These are phyloP conservation scores for Filobasidium wieringae DNA, from an alignment of 768 basidiomycete species.

Conservation along the genomic window DNA sequence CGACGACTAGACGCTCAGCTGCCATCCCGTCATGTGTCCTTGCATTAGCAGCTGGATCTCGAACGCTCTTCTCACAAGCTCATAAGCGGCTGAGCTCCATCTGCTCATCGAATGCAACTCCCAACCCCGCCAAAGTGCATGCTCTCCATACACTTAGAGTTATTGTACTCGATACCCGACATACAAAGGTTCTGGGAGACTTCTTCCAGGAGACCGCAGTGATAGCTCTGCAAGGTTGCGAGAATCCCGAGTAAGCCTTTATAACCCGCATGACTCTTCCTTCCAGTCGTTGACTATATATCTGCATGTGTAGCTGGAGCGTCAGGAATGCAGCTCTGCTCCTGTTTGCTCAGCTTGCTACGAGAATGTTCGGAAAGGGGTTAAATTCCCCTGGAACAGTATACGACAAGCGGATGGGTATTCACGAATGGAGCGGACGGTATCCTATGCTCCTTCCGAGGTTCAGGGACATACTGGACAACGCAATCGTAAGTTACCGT, in stretches of 20 bases:
- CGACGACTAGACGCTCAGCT: conserved; percentile 34
- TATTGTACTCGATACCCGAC: conserved; percentile 31
- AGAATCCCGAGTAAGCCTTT: conserved; percentile 29
- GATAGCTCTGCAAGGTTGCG: conserved; percentile 27
- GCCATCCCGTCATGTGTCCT: conserved; percentile 33
- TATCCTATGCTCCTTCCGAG: conserved; percentile 27
- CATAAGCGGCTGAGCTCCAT: conserved; percentile 20
- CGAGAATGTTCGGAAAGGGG: conserved; percentile 20
- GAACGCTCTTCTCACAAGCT: conserved; percentile 20
- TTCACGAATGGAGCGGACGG: conserved; percentile 23
- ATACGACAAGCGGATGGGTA: conserved; percentile 18
- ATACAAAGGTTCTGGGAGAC: conserved; percentile 20
- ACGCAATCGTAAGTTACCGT: background rate
- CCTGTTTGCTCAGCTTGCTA: conserved; percentile 31
- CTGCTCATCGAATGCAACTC: conserved; percentile 17
- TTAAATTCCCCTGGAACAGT: conserved; percentile 19
- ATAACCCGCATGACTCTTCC: background rate
- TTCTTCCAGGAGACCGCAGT: conserved; percentile 31
- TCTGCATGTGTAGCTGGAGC: conserved; percentile 28
- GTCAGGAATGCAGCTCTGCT: conserved; percentile 36
- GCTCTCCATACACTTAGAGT: conserved; percentile 35
- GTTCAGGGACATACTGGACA: conserved; percentile 3
- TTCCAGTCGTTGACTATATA: background rate
- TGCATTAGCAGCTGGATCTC: conserved; percentile 24
- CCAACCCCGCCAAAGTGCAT: conserved; percentile 33